Base-by-base conservation (phyloP, 192 early-diverging fungal species). In the Mycoemilia scoparia region DNA sequence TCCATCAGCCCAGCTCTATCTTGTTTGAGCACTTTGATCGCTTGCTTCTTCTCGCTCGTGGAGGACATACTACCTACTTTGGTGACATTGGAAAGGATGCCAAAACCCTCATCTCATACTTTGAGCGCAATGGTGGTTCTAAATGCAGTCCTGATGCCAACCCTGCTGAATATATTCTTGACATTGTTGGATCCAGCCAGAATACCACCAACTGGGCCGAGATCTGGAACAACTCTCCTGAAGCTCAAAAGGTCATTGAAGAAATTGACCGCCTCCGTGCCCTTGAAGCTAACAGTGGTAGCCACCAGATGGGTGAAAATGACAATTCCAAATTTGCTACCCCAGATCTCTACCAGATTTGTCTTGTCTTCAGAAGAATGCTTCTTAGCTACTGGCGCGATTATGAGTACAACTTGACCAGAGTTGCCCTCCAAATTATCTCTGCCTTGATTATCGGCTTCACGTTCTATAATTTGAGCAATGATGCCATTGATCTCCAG, bases 161-260 rank as follows among this genome's bases (percentile, higher is more conserved):
- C 44, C 79, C 79, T 27, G 84, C 84, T 22, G 84, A 88, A 51
- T 88, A 84, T 49, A 82, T 84, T 18, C 54, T 88, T 29, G 73
- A 84, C 32, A 73, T 76, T 34, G 78, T 82, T 31, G 79, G 79
- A 7, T 43, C 23, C 17, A 42, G 46, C 16, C 44, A 48, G 7
- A 31, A 31, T 0, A 24, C 24, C 14, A 51, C 68, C 17, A 71
- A 80, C 38, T 88, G 84, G 84, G 54, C 76, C 29, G 67, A 76
- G 13, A 37, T 71, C 8, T 88, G 84, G 84, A 47, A 49, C 17
- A 39, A 60, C 14, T 80, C 77, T 3, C 32, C 48, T 1, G 67
- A 81, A 43, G 41, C 45, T 22, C 27, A 39, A 2, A 22, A 26
- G 0, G 51, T 68, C n/a, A 20, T 57, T 12, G 26, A 42, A n/a